Percentiles rank a stretch among this genome's conserved stretches.
Evolutionary conservation across 371 early-diverging fungal genomes (phyloP).

Genomic region (Choanephora cucurbitarum): DNA sequence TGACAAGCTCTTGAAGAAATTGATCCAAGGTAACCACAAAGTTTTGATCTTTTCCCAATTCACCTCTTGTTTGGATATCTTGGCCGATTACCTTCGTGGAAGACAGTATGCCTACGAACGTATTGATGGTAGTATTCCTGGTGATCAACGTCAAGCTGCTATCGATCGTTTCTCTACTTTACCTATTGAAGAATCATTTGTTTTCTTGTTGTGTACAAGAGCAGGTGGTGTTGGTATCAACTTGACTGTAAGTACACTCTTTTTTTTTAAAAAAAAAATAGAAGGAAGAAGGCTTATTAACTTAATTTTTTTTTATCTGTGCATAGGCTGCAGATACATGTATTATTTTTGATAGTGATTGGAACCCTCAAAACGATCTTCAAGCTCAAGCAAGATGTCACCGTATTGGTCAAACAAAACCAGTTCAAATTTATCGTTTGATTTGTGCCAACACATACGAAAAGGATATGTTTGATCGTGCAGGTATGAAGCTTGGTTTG

Average conservation of each 20-base stretch:
- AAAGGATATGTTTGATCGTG: constrained; percentile 94
- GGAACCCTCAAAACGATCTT: constrained; percentile 96
- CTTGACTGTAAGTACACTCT: constrained; percentile 51
- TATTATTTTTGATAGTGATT: constrained; percentile 94
- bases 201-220: constrained; percentile 82
- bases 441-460: constrained; percentile 93
- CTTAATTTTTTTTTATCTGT: constrained; percentile 13
- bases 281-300: background rate
- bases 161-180: constrained; percentile 88
- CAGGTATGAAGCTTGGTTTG: constrained; percentile 89
- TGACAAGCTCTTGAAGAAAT: constrained; percentile 80
- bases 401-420: constrained; percentile 93
- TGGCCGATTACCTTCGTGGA: constrained; percentile 84
- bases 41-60: constrained; percentile 96
- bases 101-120: constrained; percentile 78
- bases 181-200: constrained; percentile 74
- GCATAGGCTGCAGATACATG: constrained; percentile 88
- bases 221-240: constrained; percentile 96
- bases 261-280: background rate
- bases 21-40: constrained; percentile 81
- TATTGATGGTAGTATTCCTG: constrained; percentile 88
- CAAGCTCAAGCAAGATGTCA: constrained; percentile 94
- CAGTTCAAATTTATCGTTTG: constrained; percentile 84
- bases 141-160: constrained; percentile 88
- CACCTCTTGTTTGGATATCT: constrained; percentile 56